These are phyloP conservation scores for Chenopodium album DNA, from an alignment of 148 eudicot genomes.

Conservation along the genomic window DNA sequence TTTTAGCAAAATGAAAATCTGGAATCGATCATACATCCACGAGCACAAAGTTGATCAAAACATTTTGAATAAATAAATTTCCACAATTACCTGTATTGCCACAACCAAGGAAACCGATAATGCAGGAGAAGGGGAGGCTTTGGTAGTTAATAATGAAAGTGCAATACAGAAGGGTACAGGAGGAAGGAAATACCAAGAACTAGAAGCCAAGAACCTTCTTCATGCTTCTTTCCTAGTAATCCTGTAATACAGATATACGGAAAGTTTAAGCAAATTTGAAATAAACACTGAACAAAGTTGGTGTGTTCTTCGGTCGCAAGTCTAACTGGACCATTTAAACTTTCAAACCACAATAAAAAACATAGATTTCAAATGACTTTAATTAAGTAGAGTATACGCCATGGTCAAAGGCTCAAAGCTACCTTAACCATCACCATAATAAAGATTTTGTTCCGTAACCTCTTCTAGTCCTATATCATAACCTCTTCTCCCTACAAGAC, in stretches of 20 bases:
- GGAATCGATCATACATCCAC: neutral
- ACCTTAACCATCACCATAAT: neutral
- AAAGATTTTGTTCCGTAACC: neutral
- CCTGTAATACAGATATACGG: slow-evolving; percentile 36
- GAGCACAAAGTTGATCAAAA: neutral
- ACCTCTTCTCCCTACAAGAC: neutral
- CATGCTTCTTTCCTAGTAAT: slow-evolving; percentile 84
- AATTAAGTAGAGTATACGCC: no score
- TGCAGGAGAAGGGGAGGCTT: no score
- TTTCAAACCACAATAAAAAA: neutral
- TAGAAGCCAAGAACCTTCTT: slow-evolving; percentile 16
- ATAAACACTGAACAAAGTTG: neutral
- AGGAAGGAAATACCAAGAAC: slow-evolving; percentile 9
- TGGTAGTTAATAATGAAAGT: neutral
- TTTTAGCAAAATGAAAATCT: neutral
- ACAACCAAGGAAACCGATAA: no score
- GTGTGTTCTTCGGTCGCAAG: neutral
- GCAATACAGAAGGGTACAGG: neutral
- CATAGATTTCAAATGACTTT: neutral
- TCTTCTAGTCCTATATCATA: neutral
- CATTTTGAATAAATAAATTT: neutral
- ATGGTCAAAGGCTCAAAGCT: neutral
- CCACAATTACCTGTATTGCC: neutral
- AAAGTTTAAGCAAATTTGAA: neutral
- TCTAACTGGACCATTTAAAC: neutral